These are phyloP conservation scores for Fusarium guadeloupense DNA, from an alignment of 2,329 filamentous ascomycete species.

Conservation along the genomic window DNA sequence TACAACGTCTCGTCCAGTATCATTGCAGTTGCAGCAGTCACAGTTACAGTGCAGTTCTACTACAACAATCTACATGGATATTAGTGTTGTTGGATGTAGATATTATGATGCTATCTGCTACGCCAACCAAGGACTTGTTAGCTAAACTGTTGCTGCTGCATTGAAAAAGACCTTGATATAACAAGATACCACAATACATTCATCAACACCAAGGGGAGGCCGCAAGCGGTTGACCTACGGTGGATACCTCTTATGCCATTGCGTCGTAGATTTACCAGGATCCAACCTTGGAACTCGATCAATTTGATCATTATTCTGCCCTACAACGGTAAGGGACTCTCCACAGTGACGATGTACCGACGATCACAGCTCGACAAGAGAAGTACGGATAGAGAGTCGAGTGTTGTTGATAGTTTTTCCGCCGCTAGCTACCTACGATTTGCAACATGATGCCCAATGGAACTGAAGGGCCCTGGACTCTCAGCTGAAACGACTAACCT, in stretches of 20 bases:
- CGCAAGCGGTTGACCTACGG: constrained; percentile 13
- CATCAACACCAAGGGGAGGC: background rate
- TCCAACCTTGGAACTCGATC: constrained; percentile 32
- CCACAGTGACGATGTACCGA: constrained; percentile 30
- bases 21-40: background rate
- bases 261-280: constrained; percentile 32
- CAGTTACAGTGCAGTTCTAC: constrained; percentile 14
- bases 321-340: constrained; percentile 18
- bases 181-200: background rate
- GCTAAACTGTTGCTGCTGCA: background rate
- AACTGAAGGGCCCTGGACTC: constrained; percentile 1
- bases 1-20: constrained; percentile 11
- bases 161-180: background rate
- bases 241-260: constrained; percentile 22
- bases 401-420: too few species aligned
- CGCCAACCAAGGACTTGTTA: background rate
- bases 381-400: background rate
- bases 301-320: constrained; percentile 20
- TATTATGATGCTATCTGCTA: too few species aligned
- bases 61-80: background rate
- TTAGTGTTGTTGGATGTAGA: too few species aligned
- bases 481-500: constrained; percentile 29
- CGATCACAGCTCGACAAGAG: constrained; percentile 17
- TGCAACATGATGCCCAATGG: background rate
- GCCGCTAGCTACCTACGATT: background rate